Conservation (phyloP, 108 stramenopile genomes). For the Conticribra weissflogii region DNA sequence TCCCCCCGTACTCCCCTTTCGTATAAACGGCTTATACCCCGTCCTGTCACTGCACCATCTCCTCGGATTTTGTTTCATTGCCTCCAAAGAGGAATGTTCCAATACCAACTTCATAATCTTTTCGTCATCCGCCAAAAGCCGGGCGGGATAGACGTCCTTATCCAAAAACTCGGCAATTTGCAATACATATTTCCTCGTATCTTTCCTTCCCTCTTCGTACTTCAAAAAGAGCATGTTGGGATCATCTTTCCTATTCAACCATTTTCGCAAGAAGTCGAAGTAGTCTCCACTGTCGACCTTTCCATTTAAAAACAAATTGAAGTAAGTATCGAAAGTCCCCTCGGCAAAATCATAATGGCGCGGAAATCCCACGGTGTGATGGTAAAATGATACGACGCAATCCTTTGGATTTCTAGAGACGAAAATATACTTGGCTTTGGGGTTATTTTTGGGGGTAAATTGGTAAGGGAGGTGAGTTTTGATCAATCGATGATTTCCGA, state of each 20-base stretch:
- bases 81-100: constrained; percentile 52
- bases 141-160: constrained; percentile 21
- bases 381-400: constrained; percentile 58
- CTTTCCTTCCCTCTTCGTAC: constrained; percentile 45
- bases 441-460: constrained; percentile 39
- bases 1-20: constrained; percentile 54
- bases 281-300: constrained; percentile 58
- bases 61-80: constrained; percentile 52
- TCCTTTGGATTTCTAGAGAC: constrained; percentile 62
- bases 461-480: constrained; percentile 58
- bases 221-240: constrained; percentile 51
- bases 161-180: constrained; percentile 54
- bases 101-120: constrained; percentile 46
- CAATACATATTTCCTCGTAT: constrained; percentile 41
- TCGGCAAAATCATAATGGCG: constrained; percentile 55
- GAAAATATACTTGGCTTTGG: constrained; percentile 55
- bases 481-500: constrained; percentile 48
- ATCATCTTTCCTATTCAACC: constrained; percentile 53
- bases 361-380: constrained; percentile 58
- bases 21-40: constrained; percentile 56
- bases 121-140: constrained; percentile 36
- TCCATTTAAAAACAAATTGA: constrained; percentile 50
- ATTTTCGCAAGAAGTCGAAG: constrained; percentile 41
- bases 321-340: constrained; percentile 56
- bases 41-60: constrained; percentile 61